These are phyloP conservation scores for Asterophora lycoperdoides DNA, from an alignment of 768 basidiomycete species.

Conservation along the genomic window DNA sequence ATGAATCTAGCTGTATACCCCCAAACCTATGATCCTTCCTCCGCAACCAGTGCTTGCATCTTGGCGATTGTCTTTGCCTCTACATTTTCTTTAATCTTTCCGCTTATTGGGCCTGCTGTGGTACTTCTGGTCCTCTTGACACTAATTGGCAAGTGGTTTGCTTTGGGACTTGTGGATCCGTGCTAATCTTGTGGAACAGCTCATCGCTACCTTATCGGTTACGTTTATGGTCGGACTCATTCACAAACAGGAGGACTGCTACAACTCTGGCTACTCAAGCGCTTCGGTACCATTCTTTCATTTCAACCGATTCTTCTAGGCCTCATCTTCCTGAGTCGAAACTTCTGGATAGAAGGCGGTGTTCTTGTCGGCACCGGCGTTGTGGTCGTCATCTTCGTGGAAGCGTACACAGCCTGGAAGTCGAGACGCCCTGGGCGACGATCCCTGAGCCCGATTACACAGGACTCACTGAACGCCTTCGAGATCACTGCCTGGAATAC, in stretches of 20 bases:
- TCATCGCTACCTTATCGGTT: conserved; percentile 76
- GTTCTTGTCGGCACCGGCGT: conserved; percentile 54
- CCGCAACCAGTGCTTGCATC: conserved; percentile 60
- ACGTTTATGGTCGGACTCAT: conserved; percentile 69
- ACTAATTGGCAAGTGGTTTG: conserved; percentile 51
- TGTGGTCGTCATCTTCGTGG: conserved; percentile 54
- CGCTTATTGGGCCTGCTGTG: conserved; percentile 69
- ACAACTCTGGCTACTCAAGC: conserved; percentile 71
- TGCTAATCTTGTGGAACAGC: conserved; percentile 36
- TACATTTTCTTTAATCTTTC: conserved; percentile 71
- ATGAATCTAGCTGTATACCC: conserved; percentile 58
- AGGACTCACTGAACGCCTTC: conserved; percentile 56
- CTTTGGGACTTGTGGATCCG: neutral
- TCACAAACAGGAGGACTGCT: conserved; percentile 74
- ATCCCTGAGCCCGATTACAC: conserved; percentile 52
- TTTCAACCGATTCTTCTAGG: conserved; percentile 76
- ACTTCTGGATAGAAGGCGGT: conserved; percentile 70
- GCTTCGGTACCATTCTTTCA: conserved; percentile 65
- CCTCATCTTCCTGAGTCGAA: conserved; percentile 61
- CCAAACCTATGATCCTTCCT: conserved; percentile 63
- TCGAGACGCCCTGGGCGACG: conserved; percentile 43
- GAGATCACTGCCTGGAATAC: conserved; percentile 37
- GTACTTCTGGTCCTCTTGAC: conserved; percentile 60
- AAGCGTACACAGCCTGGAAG: conserved; percentile 50
- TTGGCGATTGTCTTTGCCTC: conserved; percentile 70